Percentiles rank a stretch among this genome's conserved stretches.
Evolutionary conservation across 192 early-diverging fungal species (phyloP).

Genomic region (Backusella circina): DNA sequence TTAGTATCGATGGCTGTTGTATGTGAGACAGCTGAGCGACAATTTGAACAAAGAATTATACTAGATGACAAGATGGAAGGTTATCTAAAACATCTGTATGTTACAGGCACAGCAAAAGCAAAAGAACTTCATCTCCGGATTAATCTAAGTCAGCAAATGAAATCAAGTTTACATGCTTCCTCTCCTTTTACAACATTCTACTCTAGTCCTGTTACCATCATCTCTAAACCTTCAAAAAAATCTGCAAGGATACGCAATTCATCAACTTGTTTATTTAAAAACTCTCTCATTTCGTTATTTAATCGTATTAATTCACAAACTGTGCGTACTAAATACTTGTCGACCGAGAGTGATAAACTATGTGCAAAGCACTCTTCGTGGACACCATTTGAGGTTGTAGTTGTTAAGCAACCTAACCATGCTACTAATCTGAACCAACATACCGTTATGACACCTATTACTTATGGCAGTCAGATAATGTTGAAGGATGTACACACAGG

Average conservation of each 20-base stretch:
- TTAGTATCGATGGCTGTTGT: conserved; percentile 31
- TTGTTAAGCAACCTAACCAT: conserved; percentile 23
- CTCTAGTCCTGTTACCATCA: conserved; percentile 74
- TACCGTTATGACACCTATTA: conserved; percentile 38
- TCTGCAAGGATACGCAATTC: conserved; percentile 77
- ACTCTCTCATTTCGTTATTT: conserved; percentile 77
- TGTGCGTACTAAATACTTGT: conserved; percentile 81
- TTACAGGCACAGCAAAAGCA: conserved; percentile 74
- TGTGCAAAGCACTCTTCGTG: conserved; percentile 59
- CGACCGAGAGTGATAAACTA: conserved; percentile 50
- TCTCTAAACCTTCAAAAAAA: conserved; percentile 93
- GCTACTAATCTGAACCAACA: neutral
- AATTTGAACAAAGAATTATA: conserved; percentile 42
- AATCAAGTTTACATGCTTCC: conserved; percentile 17
- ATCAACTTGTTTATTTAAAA: conserved; percentile 71
- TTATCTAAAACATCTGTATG: conserved; percentile 72
- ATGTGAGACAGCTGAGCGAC: conserved; percentile 28
- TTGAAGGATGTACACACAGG: conserved; percentile 64
- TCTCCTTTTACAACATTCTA: conserved; percentile 59
- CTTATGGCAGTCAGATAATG: conserved; percentile 71
- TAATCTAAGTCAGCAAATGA: conserved; percentile 40
- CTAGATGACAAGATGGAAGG: conserved; percentile 52
- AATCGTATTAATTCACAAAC: conserved; percentile 93
- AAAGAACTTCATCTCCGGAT: conserved; percentile 74
- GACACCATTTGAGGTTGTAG: conserved; percentile 56